Evolutionary conservation across 352 stramenopile genomes (phyloP), one percentile per base, ranked within the genome.

Genomic region (Aphanomyces cochlioides): DNA sequence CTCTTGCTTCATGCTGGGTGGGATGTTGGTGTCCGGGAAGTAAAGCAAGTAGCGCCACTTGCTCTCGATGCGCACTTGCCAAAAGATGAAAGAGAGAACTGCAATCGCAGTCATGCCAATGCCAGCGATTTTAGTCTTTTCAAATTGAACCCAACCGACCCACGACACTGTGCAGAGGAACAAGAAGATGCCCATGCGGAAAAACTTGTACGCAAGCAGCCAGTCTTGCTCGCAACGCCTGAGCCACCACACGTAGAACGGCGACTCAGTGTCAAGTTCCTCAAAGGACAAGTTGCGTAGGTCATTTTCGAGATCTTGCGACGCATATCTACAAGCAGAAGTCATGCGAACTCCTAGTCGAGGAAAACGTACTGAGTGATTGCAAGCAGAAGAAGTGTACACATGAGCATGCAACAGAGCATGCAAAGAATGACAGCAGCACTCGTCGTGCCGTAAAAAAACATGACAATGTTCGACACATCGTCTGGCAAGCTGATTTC

Each of bases 131-230:
- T 67, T 72, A 54, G 78, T 87, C 19, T 69, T 37, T 70, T 81
- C 74, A 74, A 90, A 93, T 67, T 90, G 82, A 64, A 93, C 79
- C 85, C 85, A 91, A 34, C 74, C 74, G n/a, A 90, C 69, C 6
- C 78, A 53, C 1, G 75, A 79, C 10, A 93, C 68, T 63, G 89
- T 89, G 15, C 90, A 74, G 69, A 90, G 90, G 77, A 91, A 93
- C 59, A 87, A 72, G 38, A 81, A 75, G 57, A 91, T 76, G 48
- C 85, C 85, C 5, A 83, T 56, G 43, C 85, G 76, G 76, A 93
- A 78, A 66, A 90, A 82, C 72, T 87, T 86, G 81, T 90, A 89
- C 36, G 85, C 83, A 3, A 69, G 79, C 74, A 88, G 79, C 75
- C 87, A 80, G 69, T 93, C 80, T 66, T 78, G 77, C 73, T 92